These are phyloP conservation scores for Brettanomyces anomalus DNA, from an alignment of 805 yeast genomes.

Conservation along the genomic window DNA sequence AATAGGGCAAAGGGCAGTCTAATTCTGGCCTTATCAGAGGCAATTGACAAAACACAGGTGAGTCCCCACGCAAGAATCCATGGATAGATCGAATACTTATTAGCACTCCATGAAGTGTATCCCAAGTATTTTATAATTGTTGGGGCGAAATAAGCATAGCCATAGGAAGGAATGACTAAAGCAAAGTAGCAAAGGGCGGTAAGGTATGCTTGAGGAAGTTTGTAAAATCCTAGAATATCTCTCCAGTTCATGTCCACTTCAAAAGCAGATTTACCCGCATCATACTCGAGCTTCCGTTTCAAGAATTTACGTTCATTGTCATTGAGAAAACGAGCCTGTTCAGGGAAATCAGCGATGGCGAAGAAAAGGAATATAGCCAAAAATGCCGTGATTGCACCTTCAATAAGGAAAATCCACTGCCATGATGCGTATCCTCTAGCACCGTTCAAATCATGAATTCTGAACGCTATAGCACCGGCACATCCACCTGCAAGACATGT, in stretches of 20 bases:
- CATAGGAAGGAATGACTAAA: conserved; percentile 59
- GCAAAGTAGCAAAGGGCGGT: conserved; percentile 59
- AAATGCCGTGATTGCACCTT: conserved; percentile 28
- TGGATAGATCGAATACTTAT: conserved; percentile 77
- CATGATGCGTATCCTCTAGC: conserved; percentile 33
- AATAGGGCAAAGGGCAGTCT: conserved; percentile 38
- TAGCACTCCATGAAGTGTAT: conserved; percentile 63
- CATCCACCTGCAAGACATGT: conserved; percentile 75
- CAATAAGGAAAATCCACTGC: conserved; percentile 37
- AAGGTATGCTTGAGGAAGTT: conserved; percentile 49
- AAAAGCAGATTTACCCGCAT: conserved; percentile 40
- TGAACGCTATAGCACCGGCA: conserved; percentile 65
- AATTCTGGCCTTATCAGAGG: conserved; percentile 45
- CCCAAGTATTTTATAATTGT: conserved; percentile 55
- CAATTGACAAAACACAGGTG: conserved; percentile 48
- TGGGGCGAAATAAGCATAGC: conserved; percentile 68
- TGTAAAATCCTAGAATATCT: conserved; percentile 42
- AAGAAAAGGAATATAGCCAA: conserved; percentile 30
- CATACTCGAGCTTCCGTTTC: conserved; percentile 50
- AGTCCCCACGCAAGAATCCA: conserved; percentile 72
- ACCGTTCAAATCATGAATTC: conserved; percentile 47
- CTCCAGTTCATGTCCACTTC: conserved; percentile 36
- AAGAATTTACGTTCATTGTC: conserved; percentile 45
- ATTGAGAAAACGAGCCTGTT: conserved; percentile 46
- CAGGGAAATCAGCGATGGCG: conserved; percentile 66